Percentiles rank a stretch among this genome's conserved stretches.
These are phyloP conservation scores for Stachybotrys chartarum DNA, from an alignment of 2,329 filamentous ascomycete genomes.

Conservation along the genomic window DNA sequence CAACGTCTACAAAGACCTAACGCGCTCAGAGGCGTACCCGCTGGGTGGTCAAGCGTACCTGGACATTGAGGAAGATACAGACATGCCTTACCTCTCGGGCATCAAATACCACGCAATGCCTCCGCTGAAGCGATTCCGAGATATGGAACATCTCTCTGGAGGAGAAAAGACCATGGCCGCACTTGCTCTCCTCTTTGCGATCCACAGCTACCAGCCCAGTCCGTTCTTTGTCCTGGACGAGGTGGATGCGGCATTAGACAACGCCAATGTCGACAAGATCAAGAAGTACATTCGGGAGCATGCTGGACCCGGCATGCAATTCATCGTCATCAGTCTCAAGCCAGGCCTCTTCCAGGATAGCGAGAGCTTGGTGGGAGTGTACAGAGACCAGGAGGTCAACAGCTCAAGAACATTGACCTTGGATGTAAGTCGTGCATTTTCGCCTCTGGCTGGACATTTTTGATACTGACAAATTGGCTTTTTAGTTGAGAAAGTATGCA, in stretches of 20 bases:
- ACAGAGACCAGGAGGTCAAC: conserved; percentile 90
- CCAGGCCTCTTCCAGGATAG: conserved; percentile 93
- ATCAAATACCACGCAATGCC: conserved; percentile 99
- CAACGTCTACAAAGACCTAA: conserved; percentile 91
- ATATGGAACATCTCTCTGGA: conserved; percentile 97
- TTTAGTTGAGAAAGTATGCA: conserved; percentile 26
- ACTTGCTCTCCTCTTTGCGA: conserved; percentile 89
- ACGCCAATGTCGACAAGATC: conserved; percentile 92
- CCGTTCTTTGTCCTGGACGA: conserved; percentile 98
- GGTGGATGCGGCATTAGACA: conserved; percentile 96
- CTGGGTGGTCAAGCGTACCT: conserved; percentile 86
- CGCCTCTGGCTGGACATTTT: background rate
- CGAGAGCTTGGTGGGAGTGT: conserved; percentile 91
- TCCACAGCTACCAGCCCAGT: conserved; percentile 90
- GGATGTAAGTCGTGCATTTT: conserved; percentile 63
- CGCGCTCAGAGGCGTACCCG: conserved; percentile 81
- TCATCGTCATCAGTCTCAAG: conserved; percentile 96
- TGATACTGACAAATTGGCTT: background rate
- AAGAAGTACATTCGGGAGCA: conserved; percentile 95
- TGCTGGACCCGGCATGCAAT: conserved; percentile 95
- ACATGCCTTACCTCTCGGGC: conserved; percentile 89
- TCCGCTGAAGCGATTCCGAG: conserved; percentile 92
- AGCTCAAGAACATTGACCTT: conserved; percentile 85
- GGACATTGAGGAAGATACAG: conserved; percentile 88
- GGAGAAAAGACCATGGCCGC: conserved; percentile 99